Conservation (phyloP, 306 rosid genomes). For the Psophocarpus tetragonolobus region DNA sequence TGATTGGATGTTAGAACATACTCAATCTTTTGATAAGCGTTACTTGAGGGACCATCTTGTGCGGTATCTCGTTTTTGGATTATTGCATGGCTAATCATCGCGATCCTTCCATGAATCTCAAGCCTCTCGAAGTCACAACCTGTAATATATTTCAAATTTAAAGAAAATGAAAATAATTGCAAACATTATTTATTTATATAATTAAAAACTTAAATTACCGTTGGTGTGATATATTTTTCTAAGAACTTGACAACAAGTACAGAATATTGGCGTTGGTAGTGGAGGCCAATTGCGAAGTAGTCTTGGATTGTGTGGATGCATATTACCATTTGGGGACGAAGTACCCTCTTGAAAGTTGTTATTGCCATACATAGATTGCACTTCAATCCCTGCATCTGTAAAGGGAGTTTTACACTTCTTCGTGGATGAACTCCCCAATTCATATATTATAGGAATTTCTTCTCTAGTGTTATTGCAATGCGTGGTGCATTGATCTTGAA, state of each 20-base stretch:
- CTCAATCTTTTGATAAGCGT: constrained; percentile 53
- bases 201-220: constrained; percentile 47
- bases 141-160: constrained; percentile 7
- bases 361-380: too few relatives aligned
- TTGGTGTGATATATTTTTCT: constrained; percentile 61
- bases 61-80: constrained; percentile 5
- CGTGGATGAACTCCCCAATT: background rate
- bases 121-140: constrained; percentile 50
- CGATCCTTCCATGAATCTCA: constrained; percentile 79
- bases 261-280: constrained; percentile 38
- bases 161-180: background rate
- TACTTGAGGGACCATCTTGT: constrained; percentile 20
- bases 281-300: constrained; percentile 46
- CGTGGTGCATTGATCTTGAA: background rate
- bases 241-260: constrained; percentile 63
- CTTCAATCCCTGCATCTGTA: background rate
- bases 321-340: background rate
- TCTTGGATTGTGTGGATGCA: too few relatives aligned
- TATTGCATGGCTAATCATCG: constrained; percentile 65
- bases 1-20: constrained; percentile 27
- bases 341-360: constrained; percentile 40
- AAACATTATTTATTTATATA: too few relatives aligned
- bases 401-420: background rate
- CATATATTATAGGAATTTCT: background rate
- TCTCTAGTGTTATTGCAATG: too few relatives aligned